These are phyloP conservation scores for Phytopythium litorale DNA, from an alignment of 352 stramenopile species.

Conservation along the genomic window DNA sequence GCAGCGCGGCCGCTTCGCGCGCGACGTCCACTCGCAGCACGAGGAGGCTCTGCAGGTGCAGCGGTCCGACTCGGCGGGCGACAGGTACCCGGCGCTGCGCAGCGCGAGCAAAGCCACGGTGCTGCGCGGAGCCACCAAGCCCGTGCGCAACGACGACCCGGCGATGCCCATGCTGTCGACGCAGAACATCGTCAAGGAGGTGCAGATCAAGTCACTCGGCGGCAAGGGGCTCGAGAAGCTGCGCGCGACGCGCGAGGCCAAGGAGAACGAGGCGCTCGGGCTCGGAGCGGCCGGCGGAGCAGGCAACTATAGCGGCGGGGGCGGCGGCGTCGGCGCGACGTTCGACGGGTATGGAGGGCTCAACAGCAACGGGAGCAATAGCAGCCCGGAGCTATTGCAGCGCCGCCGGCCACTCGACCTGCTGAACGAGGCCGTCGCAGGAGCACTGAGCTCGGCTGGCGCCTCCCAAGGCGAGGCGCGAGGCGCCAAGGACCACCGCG, in stretches of 20 bases:
- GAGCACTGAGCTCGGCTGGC: conserved; percentile 27
- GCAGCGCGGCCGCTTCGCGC: conserved; percentile 59
- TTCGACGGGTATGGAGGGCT: conserved; percentile 28
- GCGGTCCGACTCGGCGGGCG: conserved; percentile 49
- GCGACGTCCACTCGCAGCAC: conserved; percentile 60
- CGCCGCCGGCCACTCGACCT: conserved; percentile 57
- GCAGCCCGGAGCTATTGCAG: conserved; percentile 42
- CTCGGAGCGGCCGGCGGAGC: conserved; percentile 12
- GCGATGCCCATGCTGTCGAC: conserved; percentile 49
- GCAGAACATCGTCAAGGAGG: conserved; percentile 82
- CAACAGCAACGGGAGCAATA: conserved; percentile 12
- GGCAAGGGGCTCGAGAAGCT: conserved; percentile 83
- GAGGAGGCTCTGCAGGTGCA: conserved; percentile 83
- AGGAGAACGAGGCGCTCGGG: conserved; percentile 37
- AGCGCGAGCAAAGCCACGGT: conserved; percentile 61
- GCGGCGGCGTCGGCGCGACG: conserved; percentile 17
- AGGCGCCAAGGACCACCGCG: conserved; percentile 37
- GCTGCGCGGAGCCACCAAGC: conserved; percentile 54
- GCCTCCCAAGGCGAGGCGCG: conserved; percentile 26
- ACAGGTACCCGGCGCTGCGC: conserved; percentile 61
- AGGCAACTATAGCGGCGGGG: conserved; percentile 14
- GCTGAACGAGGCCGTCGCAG: conserved; percentile 43
- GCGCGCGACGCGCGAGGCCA: conserved; percentile 64
- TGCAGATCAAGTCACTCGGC: conserved; percentile 89
- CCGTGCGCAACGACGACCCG: conserved; percentile 56